A percentile compares a stretch with the other conserved stretches of the same genome.
Conservation (phyloP, 73 alveolate genomes). For the Paramecium sonneborni region DNA sequence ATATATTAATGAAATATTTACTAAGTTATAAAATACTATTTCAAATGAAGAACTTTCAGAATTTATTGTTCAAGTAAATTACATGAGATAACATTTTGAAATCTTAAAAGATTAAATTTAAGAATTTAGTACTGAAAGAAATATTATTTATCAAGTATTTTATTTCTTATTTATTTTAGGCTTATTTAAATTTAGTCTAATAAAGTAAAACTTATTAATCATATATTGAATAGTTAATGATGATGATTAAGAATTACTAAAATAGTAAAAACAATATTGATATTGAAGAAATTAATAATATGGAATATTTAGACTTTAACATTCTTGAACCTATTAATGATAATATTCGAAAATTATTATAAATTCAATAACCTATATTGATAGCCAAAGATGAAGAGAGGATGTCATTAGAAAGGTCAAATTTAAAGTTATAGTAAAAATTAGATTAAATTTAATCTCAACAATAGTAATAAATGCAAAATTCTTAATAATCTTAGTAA, state of each 20-base stretch:
- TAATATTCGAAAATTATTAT: neutral
- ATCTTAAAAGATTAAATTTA: neutral
- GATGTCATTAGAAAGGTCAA: neutral
- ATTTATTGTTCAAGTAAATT: neutral
- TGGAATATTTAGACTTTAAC: neutral
- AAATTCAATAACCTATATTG: neutral
- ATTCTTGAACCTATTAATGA: neutral
- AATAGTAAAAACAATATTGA: neutral
- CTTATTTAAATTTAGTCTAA: neutral
- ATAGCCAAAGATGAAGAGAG: neutral
- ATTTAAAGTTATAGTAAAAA: neutral
- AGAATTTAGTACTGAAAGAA: neutral
- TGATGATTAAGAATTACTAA: neutral
- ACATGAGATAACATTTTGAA: neutral
- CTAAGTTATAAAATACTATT: neutral
- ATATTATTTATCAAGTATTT: neutral
- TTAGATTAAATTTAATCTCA: neutral
- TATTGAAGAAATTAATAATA: neutral
- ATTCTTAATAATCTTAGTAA: neutral
- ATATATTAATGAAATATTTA: neutral
- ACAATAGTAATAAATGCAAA: neutral
- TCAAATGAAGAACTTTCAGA: conserved; percentile 1
- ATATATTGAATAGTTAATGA: neutral
- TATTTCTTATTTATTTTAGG: neutral
- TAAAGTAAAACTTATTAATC: neutral